phyloP scores from a whole-genome alignment of 768 basidiomycete genomes.

The Russula sp. region DNA sequence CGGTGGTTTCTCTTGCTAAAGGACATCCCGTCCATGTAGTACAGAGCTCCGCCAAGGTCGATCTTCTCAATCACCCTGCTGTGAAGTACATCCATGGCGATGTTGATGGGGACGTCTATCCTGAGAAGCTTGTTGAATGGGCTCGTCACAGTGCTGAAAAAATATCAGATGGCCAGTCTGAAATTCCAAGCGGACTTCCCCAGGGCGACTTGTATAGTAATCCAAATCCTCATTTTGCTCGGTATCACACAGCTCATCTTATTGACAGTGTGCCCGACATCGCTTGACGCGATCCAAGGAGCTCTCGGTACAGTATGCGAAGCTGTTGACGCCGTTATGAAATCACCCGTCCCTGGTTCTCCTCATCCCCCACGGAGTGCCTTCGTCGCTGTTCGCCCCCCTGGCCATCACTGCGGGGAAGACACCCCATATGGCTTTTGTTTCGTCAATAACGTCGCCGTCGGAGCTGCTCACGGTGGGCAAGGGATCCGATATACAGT shows the following conservation, averaged over 20 bases:
- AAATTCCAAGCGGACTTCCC: slow-evolving; percentile 64
- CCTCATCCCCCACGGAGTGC: slow-evolving; percentile 31
- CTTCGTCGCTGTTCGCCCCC: slow-evolving; percentile 83
- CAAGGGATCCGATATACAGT: not conserved
- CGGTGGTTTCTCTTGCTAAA: not conserved
- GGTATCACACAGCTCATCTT: not conserved
- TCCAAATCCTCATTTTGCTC: not conserved
- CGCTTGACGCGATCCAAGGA: slow-evolving; percentile 71
- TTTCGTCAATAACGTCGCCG: slow-evolving; percentile 88
- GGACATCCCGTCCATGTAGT: slow-evolving; percentile 38
- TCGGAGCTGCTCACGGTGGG: slow-evolving; percentile 86
- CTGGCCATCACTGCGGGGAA: slow-evolving; percentile 93
- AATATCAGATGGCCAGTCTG: slow-evolving; percentile 53
- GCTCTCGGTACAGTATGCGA: slow-evolving; percentile 81
- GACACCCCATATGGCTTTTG: slow-evolving; percentile 89
- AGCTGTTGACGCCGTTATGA: slow-evolving; percentile 67
- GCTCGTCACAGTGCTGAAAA: slow-evolving; percentile 51
- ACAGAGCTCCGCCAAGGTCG: slow-evolving; percentile 45
- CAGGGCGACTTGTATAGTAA: slow-evolving; percentile 82
- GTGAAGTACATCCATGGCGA: slow-evolving; percentile 72
- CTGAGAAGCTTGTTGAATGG: slow-evolving; percentile 57
- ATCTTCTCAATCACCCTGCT: slow-evolving; percentile 53
- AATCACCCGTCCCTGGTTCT: not conserved
- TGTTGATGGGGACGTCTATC: slow-evolving; percentile 56
- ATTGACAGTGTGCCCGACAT: slow-evolving; percentile 66